Base-by-base conservation (phyloP, 495 filamentous ascomycete species). In the Glarea lozoyensis region DNA sequence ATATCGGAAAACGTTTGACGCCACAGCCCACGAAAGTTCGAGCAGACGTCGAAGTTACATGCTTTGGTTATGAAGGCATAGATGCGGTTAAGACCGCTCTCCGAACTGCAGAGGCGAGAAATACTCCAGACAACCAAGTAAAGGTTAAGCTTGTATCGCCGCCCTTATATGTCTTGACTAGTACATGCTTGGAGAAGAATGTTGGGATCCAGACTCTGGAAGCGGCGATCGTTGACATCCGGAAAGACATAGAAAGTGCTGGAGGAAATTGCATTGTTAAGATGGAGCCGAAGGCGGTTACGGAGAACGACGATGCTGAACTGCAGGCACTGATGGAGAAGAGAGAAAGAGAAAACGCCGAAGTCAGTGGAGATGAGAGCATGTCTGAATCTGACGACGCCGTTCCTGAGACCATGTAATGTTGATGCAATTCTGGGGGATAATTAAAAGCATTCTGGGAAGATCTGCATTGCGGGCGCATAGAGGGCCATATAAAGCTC, bases 271-370 rank as follows among this genome's bases (percentile, higher is more conserved):
- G 88, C 54, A 73, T 81, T 22, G 82, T 93, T 41, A 89, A 85
- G 72, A 97, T 98, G 93, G 90, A 87, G 49, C 92, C 92, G 31
- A 97, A 97, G 79, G 92, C 92, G 12, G 93, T 97, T 45, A 97
- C 90, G 3, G 92, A 97, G 75, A 90, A 86, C 54, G 92, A 98
- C 59, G 92, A 98, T 65, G 92, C 90, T 18, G 88, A 94, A 59
- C 69, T 98, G 52, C 85, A 94, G 63, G 93, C 90, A 34, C 72
- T 98, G 45, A 98, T 98, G 92, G 92, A 97, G 70, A 97, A 96
- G 80, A 80, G 88, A 49, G 92, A 94, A 72, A 81, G 89, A 48
- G 92, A 98, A 76, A 97, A 97, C 68, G 82, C 81, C 61, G 86
- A 96, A 63, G 86, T 98, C 44, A 93, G 86, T 58, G 92, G 92